phyloP scores from a whole-genome alignment of 108 stramenopile genomes.

The Licmophora abbreviata region DNA sequence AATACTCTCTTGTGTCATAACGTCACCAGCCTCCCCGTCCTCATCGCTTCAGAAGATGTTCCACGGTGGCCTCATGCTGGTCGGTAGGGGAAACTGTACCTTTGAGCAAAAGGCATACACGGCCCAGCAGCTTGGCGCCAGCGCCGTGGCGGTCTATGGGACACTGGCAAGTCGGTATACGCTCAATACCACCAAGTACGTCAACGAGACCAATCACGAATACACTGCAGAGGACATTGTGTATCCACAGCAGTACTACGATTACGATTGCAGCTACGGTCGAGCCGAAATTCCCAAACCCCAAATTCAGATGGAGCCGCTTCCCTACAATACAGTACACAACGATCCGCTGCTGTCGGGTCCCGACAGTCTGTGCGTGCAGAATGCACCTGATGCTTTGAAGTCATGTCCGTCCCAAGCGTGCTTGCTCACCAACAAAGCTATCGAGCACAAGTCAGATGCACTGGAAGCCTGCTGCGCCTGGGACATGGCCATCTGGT shows the following conservation, averaged over 20 bases:
- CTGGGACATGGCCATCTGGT: conserved; percentile 67
- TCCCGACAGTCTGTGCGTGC: conserved; percentile 41
- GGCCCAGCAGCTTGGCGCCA: conserved; percentile 55
- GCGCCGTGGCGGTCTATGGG: conserved; percentile 51
- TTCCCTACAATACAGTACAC: conserved; percentile 37
- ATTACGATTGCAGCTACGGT: conserved; percentile 74
- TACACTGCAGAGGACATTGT: conserved; percentile 23
- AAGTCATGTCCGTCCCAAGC: conserved; percentile 50
- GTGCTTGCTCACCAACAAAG: conserved; percentile 60
- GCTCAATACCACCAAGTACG: conserved; percentile 14
- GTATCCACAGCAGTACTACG: conserved; percentile 25
- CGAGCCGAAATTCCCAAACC: conserved; percentile 36
- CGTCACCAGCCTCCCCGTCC: conserved; percentile 10
- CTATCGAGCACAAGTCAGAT: not conserved
- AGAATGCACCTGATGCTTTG: conserved; percentile 17
- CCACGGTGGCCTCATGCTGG: no score
- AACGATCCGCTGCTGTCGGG: conserved; percentile 60
- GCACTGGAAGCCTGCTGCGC: conserved; percentile 74
- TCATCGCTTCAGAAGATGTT: conserved; percentile 14
- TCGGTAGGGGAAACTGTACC: conserved; percentile 63
- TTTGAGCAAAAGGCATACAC: conserved; percentile 60
- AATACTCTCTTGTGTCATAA: conserved; percentile 48
- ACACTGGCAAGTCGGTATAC: conserved; percentile 48
- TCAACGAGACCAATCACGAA: no score
- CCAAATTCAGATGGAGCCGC: conserved; percentile 32